These are phyloP conservation scores for Aureobasidium uvarum DNA, from an alignment of 2,329 filamentous ascomycete genomes.

Conservation along the genomic window DNA sequence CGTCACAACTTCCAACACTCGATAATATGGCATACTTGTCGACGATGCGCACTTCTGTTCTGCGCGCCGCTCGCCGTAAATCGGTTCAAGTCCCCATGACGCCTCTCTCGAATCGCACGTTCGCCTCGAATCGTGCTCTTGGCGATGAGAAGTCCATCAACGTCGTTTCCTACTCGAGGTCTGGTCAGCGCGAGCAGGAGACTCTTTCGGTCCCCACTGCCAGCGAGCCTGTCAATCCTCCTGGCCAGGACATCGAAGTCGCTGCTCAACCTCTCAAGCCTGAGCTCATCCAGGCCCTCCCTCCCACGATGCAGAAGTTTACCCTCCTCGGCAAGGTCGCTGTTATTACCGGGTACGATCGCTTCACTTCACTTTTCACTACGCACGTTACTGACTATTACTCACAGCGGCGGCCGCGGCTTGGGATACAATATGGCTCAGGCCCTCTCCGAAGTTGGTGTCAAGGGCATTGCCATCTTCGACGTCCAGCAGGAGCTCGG, in stretches of 20 bases:
- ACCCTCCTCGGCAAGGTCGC: slow-evolving; percentile 68
- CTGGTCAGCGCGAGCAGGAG: slow-evolving; percentile 37
- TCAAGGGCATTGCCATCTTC: slow-evolving; percentile 70
- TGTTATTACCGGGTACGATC: slow-evolving; percentile 65
- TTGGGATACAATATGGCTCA: slow-evolving; percentile 77
- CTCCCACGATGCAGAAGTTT: slow-evolving; percentile 67
- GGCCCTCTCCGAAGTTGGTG: slow-evolving; percentile 72
- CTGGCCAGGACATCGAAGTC: slow-evolving; percentile 37
- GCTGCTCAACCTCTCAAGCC: slow-evolving; percentile 36
- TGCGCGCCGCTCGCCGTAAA: slow-evolving; percentile 2
- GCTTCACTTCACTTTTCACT: background rate
- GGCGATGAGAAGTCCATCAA: slow-evolving; percentile 32
- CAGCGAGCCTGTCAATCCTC: slow-evolving; percentile 37
- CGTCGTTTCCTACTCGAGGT: slow-evolving; percentile 35
- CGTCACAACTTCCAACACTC: background rate
- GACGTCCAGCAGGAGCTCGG: slow-evolving; percentile 75
- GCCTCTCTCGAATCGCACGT: background rate
- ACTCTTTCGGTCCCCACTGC: slow-evolving; percentile 33
- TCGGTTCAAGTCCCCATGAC: background rate
- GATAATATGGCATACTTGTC: background rate
- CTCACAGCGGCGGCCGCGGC: slow-evolving; percentile 66
- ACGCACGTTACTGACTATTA: slow-evolving; percentile 34
- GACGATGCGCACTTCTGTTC: background rate
- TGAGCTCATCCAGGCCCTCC: slow-evolving; percentile 52
- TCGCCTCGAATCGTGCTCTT: slow-evolving; percentile 3